Evolutionary conservation across 352 stramenopile genomes (phyloP).

Genomic region (Nothophytophthora sp.): DNA sequence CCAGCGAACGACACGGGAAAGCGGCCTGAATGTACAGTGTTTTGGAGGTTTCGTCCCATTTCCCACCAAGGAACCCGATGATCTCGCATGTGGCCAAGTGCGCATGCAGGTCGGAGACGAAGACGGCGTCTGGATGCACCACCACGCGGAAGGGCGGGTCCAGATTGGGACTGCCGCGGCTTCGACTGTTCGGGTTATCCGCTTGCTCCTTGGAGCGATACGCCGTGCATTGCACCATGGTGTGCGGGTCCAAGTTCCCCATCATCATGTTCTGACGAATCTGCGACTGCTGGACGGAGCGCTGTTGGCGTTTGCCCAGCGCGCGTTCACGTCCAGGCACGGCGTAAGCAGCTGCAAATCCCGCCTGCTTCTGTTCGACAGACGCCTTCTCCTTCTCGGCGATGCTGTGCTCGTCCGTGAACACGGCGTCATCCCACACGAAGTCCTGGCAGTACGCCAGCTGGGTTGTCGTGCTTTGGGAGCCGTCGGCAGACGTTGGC

Average conservation of each 20-base stretch:
- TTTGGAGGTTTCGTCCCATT: conserved; percentile 82
- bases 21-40: conserved; percentile 92
- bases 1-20: conserved; percentile 91
- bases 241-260: conserved; percentile 80
- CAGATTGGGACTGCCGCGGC: conserved; percentile 38
- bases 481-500: conserved; percentile 6
- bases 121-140: conserved; percentile 89
- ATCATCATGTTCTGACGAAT: conserved; percentile 77
- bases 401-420: conserved; percentile 50
- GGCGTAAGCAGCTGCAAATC: conserved; percentile 10
- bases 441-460: conserved; percentile 70
- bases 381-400: conserved; percentile 13
- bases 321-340: conserved; percentile 23
- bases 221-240: conserved; percentile 83
- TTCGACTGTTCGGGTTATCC: conserved; percentile 45
- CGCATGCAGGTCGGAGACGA: conserved; percentile 92
- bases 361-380: conserved; percentile 19
- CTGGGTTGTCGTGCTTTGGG: too few relatives aligned
- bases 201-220: conserved; percentile 48
- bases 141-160: conserved; percentile 86
- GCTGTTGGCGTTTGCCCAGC: conserved; percentile 53
- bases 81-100: conserved; percentile 94
- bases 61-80: conserved; percentile 93
- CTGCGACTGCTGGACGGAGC: conserved; percentile 78
- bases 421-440: conserved; percentile 68